Conservation (phyloP, 2,329 filamentous ascomycete species). For the Plectosphaerella plurivora region DNA sequence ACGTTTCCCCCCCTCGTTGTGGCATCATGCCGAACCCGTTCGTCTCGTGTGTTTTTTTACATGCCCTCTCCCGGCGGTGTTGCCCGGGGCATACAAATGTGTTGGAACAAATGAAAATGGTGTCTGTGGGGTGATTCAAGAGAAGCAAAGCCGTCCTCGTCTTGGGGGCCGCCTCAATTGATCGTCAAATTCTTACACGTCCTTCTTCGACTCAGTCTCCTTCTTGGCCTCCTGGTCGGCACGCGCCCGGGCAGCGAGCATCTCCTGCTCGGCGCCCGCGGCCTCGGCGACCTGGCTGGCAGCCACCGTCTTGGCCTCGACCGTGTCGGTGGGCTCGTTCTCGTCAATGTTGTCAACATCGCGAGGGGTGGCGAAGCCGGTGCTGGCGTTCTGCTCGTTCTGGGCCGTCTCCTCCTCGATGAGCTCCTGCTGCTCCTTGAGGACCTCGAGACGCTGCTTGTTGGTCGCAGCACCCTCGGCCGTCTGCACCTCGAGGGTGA, state of each 20-base stretch:
- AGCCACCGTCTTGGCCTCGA: constrained; percentile 39
- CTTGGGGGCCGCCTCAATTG: constrained; percentile 4
- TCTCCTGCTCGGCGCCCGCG: constrained; percentile 33
- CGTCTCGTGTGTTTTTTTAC: constrained; percentile 10
- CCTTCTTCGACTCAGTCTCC: constrained; percentile 30
- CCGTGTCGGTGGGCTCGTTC: constrained; percentile 61
- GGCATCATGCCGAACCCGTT: not conserved
- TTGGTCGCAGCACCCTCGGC: constrained; percentile 97
- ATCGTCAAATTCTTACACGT: constrained; percentile 22
- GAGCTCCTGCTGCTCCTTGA: constrained; percentile 97
- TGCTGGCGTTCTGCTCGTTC: constrained; percentile 73
- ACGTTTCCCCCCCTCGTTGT: not conserved
- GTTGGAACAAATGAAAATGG: constrained; percentile 8
- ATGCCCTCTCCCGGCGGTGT: constrained; percentile 11
- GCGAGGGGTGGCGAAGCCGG: constrained; percentile 69
- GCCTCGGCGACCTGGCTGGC: constrained; percentile 24
- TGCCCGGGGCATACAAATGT: constrained; percentile 9
- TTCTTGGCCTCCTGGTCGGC: constrained; percentile 14
- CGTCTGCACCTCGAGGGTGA: constrained; percentile 95
- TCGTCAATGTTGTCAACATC: constrained; percentile 94
- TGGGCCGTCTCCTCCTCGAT: constrained; percentile 97
- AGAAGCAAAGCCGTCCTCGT: too few species aligned
- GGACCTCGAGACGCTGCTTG: constrained; percentile 95
- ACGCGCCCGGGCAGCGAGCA: constrained; percentile 19
- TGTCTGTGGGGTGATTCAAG: too few species aligned